Evolutionary conservation across 108 stramenopile species (phyloP).

Genomic region (Fistulifera pelliculosa): DNA sequence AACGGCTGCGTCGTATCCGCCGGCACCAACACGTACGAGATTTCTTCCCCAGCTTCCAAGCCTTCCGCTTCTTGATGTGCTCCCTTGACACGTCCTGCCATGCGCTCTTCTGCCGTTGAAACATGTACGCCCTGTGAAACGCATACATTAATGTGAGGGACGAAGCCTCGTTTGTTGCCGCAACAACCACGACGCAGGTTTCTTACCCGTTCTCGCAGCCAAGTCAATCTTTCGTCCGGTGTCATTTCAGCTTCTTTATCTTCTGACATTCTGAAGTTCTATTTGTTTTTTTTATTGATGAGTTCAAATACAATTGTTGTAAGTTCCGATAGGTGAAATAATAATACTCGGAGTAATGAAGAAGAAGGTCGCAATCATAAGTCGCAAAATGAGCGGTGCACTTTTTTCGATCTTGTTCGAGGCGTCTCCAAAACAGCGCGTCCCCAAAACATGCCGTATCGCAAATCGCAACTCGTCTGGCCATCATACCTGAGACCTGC

Average conservation of each 20-base stretch:
- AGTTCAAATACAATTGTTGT: too few relatives aligned
- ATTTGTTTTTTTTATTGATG: too few relatives aligned
- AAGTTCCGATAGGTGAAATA: too few relatives aligned
- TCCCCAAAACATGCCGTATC: too few relatives aligned
- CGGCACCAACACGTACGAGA: slow-evolving; percentile 54
- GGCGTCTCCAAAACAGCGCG: too few relatives aligned
- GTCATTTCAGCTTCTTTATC: slow-evolving; percentile 44
- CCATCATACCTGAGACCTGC: too few relatives aligned
- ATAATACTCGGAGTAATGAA: too few relatives aligned
- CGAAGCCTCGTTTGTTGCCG: not conserved
- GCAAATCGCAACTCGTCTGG: too few relatives aligned
- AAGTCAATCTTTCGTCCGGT: slow-evolving; percentile 53
- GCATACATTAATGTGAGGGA: not conserved
- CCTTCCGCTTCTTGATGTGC: slow-evolving; percentile 9
- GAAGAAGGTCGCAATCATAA: too few relatives aligned
- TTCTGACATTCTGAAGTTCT: not conserved
- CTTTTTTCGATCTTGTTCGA: too few relatives aligned
- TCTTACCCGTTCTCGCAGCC: slow-evolving; percentile 47
- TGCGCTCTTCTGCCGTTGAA: slow-evolving; percentile 30
- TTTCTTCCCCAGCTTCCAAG: not conserved
- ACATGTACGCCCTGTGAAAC: slow-evolving; percentile 26
- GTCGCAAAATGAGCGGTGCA: too few relatives aligned
- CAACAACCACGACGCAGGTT: too few relatives aligned
- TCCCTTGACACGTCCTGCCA: slow-evolving; percentile 5
- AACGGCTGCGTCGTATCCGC: slow-evolving; percentile 59